Percentiles rank a stretch among this genome's conserved stretches.
These are phyloP conservation scores for Solanum piurae DNA, from an alignment of 257 asterid species.

Conservation along the genomic window DNA sequence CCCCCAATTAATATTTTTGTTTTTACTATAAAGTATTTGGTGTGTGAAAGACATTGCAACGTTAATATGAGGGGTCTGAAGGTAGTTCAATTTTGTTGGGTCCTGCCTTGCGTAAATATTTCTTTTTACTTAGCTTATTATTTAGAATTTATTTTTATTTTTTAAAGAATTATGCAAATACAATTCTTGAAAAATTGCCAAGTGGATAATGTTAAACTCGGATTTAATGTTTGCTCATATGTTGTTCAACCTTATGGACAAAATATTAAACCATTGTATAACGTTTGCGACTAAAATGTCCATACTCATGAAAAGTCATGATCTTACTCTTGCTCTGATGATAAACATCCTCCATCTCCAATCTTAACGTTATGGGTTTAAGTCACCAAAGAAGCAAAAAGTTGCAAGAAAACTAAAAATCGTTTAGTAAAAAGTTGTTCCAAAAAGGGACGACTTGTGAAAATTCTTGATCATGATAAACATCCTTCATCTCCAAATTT, in stretches of 20 bases:
- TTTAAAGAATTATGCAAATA: not conserved
- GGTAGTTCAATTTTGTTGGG: not conserved
- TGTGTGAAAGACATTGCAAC: not conserved
- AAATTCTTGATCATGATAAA: not conserved
- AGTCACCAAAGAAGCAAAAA: not conserved
- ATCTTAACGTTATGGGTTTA: accelerated
- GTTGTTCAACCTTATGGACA: not conserved
- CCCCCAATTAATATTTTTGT: not conserved
- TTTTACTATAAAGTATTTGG: not conserved
- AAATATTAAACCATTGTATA: not conserved
- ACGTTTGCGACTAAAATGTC: not conserved
- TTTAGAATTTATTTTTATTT: not conserved
- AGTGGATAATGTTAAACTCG: not conserved
- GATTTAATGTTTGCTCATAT: not conserved
- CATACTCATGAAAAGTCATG: no score
- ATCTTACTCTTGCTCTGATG: not conserved
- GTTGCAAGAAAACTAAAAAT: not conserved
- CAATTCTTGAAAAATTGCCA: not conserved
- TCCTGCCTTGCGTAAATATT: not conserved
- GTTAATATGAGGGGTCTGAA: not conserved
- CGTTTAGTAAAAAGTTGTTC: not conserved
- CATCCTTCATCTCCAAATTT: not conserved
- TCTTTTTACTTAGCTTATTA: not conserved
- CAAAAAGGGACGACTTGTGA: not conserved
- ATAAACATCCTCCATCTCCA: not conserved